Percentiles rank a stretch among this genome's conserved stretches.
Evolutionary conservation across 2,329 filamentous ascomycete genomes (phyloP).

Genomic region (Sporothrix phasma): DNA sequence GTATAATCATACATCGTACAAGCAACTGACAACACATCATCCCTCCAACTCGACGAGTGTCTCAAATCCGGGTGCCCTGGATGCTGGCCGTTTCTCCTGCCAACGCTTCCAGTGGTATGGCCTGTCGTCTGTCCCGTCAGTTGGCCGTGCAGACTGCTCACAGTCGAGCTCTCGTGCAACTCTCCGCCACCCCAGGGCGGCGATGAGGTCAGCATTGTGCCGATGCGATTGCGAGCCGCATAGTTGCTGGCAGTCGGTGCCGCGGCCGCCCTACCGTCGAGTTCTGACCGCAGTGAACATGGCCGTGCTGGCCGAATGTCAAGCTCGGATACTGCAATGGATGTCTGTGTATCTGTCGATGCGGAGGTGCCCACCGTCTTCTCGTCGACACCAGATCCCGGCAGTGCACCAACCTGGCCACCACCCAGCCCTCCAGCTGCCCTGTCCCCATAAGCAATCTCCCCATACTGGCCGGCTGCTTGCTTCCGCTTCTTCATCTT

Average conservation of each 20-base stretch:
- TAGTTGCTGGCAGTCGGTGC: background rate
- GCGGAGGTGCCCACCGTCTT: background rate
- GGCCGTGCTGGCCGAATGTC: slow-evolving; percentile 16
- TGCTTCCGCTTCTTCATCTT: background rate
- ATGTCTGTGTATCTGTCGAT: background rate
- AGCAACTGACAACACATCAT: background rate
- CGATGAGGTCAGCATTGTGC: background rate
- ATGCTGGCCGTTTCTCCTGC: background rate
- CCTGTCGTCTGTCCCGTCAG: background rate
- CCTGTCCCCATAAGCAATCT: background rate
- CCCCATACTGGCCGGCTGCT: background rate
- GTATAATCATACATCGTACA: background rate
- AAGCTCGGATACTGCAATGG: slow-evolving; percentile 15
- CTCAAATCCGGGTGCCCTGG: background rate
- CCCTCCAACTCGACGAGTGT: slow-evolving; percentile 8
- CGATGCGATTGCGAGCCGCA: background rate
- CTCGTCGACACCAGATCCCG: background rate
- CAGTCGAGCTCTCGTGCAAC: background rate
- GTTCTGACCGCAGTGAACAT: slow-evolving; percentile 21
- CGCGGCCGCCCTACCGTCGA: slow-evolving; percentile 7
- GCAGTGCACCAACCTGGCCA: background rate
- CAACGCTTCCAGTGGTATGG: background rate
- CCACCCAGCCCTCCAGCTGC: background rate
- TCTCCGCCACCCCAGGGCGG: background rate
- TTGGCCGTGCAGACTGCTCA: background rate